These are phyloP conservation scores for Coemansia sp. DNA, from an alignment of 192 early-diverging fungal genomes.

Conservation along the genomic window DNA sequence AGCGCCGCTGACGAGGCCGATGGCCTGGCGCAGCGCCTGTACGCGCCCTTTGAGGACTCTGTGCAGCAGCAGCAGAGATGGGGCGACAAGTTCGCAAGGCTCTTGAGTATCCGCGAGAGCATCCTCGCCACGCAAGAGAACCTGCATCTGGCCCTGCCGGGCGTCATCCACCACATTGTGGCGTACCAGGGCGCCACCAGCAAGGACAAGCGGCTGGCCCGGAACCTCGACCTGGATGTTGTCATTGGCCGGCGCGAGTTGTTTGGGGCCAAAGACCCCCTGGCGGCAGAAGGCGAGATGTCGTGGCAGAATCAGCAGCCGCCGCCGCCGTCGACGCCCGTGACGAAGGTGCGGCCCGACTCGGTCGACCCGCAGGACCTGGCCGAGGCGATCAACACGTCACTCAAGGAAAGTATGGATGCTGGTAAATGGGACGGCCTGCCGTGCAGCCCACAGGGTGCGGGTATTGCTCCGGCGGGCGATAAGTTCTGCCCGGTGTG, in stretches of 20 bases:
- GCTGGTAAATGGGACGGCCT: background rate
- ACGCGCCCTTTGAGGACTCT: slow-evolving; percentile 42
- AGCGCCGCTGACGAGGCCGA: slow-evolving; percentile 57
- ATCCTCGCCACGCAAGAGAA: slow-evolving; percentile 40
- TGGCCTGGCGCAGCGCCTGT: slow-evolving; percentile 50
- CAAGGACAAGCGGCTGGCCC: slow-evolving; percentile 16
- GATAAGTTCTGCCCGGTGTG: slow-evolving; percentile 45
- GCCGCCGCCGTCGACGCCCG: slow-evolving; percentile 48
- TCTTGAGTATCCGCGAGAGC: slow-evolving; percentile 38
- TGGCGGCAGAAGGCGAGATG: background rate
- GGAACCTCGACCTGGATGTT: slow-evolving; percentile 31
- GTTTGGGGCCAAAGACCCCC: slow-evolving; percentile 18
- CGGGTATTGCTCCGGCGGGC: slow-evolving; percentile 2
- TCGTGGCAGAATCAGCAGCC: background rate
- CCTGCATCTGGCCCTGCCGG: slow-evolving; percentile 48
- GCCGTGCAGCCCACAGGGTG: background rate
- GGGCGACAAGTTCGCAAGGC: slow-evolving; percentile 41
- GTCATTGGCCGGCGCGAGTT: slow-evolving; percentile 39
- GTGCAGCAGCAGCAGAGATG: slow-evolving; percentile 41
- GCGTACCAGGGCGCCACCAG: slow-evolving; percentile 19
- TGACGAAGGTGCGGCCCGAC: slow-evolving; percentile 32
- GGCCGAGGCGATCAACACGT: slow-evolving; percentile 48
- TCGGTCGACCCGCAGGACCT: slow-evolving; percentile 35
- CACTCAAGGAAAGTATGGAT: slow-evolving; percentile 8
- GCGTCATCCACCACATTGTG: slow-evolving; percentile 47